Evolutionary conservation across 768 basidiomycete genomes (phyloP).

Genomic region (Leccinum subgranulosum): DNA sequence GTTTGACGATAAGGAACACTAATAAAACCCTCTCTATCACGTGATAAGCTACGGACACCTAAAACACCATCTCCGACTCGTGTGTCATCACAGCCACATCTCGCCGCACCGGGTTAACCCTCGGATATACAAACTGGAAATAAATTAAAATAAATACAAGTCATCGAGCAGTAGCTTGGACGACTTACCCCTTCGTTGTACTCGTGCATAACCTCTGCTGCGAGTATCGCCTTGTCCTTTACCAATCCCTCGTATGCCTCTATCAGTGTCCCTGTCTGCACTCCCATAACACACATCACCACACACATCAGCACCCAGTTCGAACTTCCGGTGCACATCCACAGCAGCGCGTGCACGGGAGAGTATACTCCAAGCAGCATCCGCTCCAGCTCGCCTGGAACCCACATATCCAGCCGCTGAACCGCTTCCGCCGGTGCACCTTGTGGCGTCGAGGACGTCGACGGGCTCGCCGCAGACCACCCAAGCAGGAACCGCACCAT

Average conservation of each 20-base stretch:
- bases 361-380: constrained; percentile 75
- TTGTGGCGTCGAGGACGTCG: constrained; percentile 30
- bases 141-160: background rate
- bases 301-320: constrained; percentile 74
- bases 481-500: constrained; percentile 70
- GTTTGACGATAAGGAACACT: constrained; percentile 16
- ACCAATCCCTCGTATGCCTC: constrained; percentile 56
- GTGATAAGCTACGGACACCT: background rate
- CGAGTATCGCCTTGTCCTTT: constrained; percentile 73
- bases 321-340: constrained; percentile 64
- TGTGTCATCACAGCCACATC: constrained; percentile 87
- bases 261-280: constrained; percentile 48
- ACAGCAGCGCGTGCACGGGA: constrained; percentile 69
- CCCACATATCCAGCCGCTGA: constrained; percentile 80
- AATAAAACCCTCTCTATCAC: constrained; percentile 7
- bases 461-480: constrained; percentile 44
- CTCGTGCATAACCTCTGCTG: constrained; percentile 79
- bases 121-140: constrained; percentile 77
- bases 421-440: constrained; percentile 48
- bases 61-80: constrained; percentile 63
- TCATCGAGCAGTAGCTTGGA: background rate
- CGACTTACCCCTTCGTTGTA: constrained; percentile 72
- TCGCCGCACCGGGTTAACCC: constrained; percentile 67
- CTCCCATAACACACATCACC: constrained; percentile 64
- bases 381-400: constrained; percentile 68